A percentile compares a stretch with the other conserved stretches of the same genome.
Evolutionary conservation across 768 basidiomycete species (phyloP).

Genomic region (Macrolepiota fuliginosa): DNA sequence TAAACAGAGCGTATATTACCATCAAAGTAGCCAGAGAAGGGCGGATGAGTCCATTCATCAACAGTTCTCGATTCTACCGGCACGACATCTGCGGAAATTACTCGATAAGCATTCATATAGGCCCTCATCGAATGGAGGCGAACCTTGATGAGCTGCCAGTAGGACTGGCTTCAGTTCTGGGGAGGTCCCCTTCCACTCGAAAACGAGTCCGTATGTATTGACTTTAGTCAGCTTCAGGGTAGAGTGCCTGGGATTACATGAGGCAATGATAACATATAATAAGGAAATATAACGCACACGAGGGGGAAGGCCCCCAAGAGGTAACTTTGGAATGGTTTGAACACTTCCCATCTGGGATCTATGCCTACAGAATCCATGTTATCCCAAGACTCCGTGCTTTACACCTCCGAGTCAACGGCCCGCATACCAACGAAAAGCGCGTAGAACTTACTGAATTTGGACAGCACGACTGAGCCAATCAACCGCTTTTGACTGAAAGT

Average conservation of each 20-base stretch:
- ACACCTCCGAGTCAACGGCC: not conserved
- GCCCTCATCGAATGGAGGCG: not conserved
- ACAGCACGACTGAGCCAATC: conserved; percentile 51
- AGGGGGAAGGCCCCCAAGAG: conserved; percentile 55
- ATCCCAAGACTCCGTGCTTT: conserved; percentile 54
- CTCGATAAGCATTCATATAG: not conserved
- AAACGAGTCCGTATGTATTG: conserved; percentile 75
- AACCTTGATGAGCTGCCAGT: conserved; percentile 67
- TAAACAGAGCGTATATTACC: conserved; percentile 28
- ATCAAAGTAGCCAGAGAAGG: conserved; percentile 63
- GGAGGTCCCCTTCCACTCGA: conserved; percentile 69
- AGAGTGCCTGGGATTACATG: conserved; percentile 41
- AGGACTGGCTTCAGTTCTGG: conserved; percentile 64
- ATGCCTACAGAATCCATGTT: conserved; percentile 43
- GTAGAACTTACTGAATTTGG: conserved; percentile 35
- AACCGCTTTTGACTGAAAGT: conserved; percentile 39
- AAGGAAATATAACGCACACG: conserved; percentile 41
- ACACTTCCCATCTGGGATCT: conserved; percentile 55
- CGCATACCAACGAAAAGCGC: not conserved
- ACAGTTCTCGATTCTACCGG: conserved; percentile 58
- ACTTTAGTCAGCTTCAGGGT: conserved; percentile 62
- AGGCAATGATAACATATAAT: not conserved
- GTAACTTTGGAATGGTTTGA: conserved; percentile 53
- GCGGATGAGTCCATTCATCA: conserved; percentile 57
- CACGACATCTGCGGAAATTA: conserved; percentile 53